A percentile compares a stretch with the other conserved stretches of the same genome.
These are phyloP conservation scores for Cladophialophora yegresii DNA, from an alignment of 2,329 filamentous ascomycete species.

Conservation along the genomic window DNA sequence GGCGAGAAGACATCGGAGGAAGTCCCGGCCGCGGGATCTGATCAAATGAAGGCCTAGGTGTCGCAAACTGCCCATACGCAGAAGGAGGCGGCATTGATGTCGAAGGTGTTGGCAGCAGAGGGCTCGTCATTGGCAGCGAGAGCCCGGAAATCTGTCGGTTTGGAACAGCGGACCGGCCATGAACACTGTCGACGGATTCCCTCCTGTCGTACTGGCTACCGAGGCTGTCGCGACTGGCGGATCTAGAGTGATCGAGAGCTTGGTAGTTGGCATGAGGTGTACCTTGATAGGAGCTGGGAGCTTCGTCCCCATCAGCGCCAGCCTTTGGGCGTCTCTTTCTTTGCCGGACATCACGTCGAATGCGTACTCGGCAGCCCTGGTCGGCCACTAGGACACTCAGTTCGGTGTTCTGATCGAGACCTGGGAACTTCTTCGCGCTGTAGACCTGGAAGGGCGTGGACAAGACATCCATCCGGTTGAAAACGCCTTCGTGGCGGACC, in stretches of 20 bases:
- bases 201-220: conserved; percentile 27
- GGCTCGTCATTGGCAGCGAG: conserved; percentile 25
- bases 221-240: conserved; percentile 31
- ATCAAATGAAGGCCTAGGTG: conserved; percentile 8
- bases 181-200: conserved; percentile 31
- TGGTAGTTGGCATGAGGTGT: conserved; percentile 23
- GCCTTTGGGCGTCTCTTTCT: conserved; percentile 61
- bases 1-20: conserved; percentile 10
- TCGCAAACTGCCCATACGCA: conserved; percentile 7
- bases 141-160: conserved; percentile 23
- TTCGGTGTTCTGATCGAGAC: conserved; percentile 82
- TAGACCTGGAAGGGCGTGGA: conserved; percentile 84
- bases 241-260: conserved; percentile 27
- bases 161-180: conserved; percentile 15
- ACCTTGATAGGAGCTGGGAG: conserved; percentile 26
- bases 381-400: conserved; percentile 91
- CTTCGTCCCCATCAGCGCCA: conserved; percentile 28
- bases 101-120: conserved; percentile 17
- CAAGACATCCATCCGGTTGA: conserved; percentile 87
- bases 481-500: conserved; percentile 60
- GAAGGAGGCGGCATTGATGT: conserved; percentile 29
- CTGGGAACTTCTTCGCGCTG: conserved; percentile 98
- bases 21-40: conserved; percentile 1
- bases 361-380: conserved; percentile 94
- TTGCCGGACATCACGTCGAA: conserved; percentile 91